A percentile compares a stretch with the other conserved stretches of the same genome.
Evolutionary conservation across 2,329 filamentous ascomycete genomes (phyloP).

Genomic region (Colletotrichum sp.): DNA sequence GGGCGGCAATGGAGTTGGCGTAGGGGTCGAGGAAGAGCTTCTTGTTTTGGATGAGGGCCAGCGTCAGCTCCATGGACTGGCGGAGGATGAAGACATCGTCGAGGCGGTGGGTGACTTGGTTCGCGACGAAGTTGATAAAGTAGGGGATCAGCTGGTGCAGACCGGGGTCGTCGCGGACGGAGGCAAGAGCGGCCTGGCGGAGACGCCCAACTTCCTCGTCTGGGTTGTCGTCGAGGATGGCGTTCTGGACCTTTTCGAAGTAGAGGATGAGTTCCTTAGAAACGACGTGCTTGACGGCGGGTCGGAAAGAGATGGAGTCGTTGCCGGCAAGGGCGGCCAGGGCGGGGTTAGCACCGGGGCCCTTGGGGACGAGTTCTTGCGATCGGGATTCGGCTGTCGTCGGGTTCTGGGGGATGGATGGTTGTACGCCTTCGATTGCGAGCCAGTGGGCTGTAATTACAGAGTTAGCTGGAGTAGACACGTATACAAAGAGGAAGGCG

Average conservation of each 20-base stretch:
- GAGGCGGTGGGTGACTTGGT: constrained; percentile 93
- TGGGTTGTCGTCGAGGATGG: constrained; percentile 85
- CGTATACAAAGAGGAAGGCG: constrained; percentile 22
- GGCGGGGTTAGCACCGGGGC: constrained; percentile 84
- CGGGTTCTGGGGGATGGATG: constrained; percentile 95
- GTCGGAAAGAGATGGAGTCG: constrained; percentile 84
- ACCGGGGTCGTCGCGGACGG: constrained; percentile 86
- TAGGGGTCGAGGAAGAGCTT: constrained; percentile 74
- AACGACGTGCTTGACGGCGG: constrained; percentile 92
- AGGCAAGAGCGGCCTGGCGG: constrained; percentile 83
- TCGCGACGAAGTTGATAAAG: constrained; percentile 93
- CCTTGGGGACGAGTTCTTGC: constrained; percentile 88
- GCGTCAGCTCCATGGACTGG: constrained; percentile 90
- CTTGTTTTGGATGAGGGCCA: constrained; percentile 83
- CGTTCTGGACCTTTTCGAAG: constrained; percentile 92
- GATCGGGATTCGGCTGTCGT: constrained; percentile 83
- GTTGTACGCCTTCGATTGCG: constrained; percentile 95
- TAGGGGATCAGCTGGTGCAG: constrained; percentile 96
- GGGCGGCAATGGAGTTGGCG: constrained; percentile 73
- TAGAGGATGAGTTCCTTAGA: constrained; percentile 96
- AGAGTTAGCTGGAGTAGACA: constrained; percentile 17
- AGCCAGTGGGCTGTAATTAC: constrained; percentile 83
- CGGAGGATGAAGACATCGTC: constrained; percentile 88
- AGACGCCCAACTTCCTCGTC: constrained; percentile 77
- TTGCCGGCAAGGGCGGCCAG: constrained; percentile 83